phyloP scores from a whole-genome alignment of 2,329 filamentous ascomycete genomes.

The Grosmannia huntii region DNA sequence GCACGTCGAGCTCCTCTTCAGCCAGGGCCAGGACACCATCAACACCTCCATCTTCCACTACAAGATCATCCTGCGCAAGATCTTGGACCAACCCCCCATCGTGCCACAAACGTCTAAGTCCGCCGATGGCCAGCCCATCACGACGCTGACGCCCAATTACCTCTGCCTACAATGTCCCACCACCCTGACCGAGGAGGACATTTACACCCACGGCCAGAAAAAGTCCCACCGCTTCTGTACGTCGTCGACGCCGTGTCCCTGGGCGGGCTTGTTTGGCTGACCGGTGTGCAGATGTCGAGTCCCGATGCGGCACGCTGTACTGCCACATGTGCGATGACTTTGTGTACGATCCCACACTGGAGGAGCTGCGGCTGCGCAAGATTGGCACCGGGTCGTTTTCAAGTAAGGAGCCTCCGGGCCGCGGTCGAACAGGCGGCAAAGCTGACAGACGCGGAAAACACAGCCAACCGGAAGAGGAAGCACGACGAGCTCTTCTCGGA shows the following conservation, averaged over 20 bases:
- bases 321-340: constrained; percentile 75
- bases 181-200: constrained; percentile 53
- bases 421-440: background rate
- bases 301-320: constrained; percentile 59
- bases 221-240: constrained; percentile 65
- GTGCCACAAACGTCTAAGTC: constrained; percentile 53
- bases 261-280: background rate
- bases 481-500: constrained; percentile 57
- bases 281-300: constrained; percentile 54
- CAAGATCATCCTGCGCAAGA: constrained; percentile 55
- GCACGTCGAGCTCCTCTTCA: constrained; percentile 57
- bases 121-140: constrained; percentile 41
- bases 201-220: constrained; percentile 52
- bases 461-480: constrained; percentile 57
- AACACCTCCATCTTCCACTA: constrained; percentile 60
- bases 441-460: background rate
- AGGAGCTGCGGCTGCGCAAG: constrained; percentile 60
- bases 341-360: constrained; percentile 70
- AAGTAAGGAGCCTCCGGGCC: constrained; percentile 30
- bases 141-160: constrained; percentile 54
- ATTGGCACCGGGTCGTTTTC: constrained; percentile 53
- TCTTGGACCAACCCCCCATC: constrained; percentile 54
- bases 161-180: constrained; percentile 61
- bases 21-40: constrained; percentile 47
- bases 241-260: constrained; percentile 11